Evolutionary conservation across 176 grass and related monocot genomes (phyloP), one percentile per base, ranked within the genome.

Genomic region (Melocanna baccifera): DNA sequence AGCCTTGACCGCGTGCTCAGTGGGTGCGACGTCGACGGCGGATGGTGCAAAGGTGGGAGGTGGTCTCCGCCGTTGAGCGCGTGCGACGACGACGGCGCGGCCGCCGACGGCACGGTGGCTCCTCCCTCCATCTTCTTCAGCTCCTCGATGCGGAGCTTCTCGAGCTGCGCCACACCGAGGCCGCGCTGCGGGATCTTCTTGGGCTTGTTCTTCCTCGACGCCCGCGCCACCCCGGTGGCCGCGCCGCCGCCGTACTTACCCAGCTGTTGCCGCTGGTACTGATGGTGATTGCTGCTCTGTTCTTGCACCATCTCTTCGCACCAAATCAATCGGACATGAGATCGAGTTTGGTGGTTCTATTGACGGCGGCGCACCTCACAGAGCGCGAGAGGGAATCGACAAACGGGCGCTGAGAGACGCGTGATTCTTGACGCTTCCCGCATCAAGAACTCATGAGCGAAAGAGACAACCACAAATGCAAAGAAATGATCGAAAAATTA

Each of bases 131-230:
- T 83, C 74, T 95, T 94, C 62, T 91, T 86, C 90, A 92, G 93
- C 85, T 92, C 93, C 80, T 95, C 93, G 52, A 95, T 79, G 41
- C 93, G 90, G 53, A 95, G 86, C 82, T 89, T 95, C 93, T 95
- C 93, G 75, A 95, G 87, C 81, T 92, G 93, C 71, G 93, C 93
- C 18, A 95, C 93, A n/a, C 93, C 90, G 50, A 95, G 87, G 69
- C 93, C 93, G 10, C 93, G 87, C 85, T 95, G 93, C 42, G 93
- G 93, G 28, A 90, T 67, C 84, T 94, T 94, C 83, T 92, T 95
- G 37, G 76, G 45, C 58, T 92, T 92, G 78, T 77, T 92, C 85
- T 90, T 92, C 82, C 87, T 92, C 11, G 81, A 91, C 69, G 80
- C 68, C 32, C 85, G 84, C 69, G 89, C 80, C 68, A 91, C 85